These are phyloP conservation scores for Hypoxylon sp. DNA, from an alignment of 2,329 filamentous ascomycete species.

Conservation along the genomic window DNA sequence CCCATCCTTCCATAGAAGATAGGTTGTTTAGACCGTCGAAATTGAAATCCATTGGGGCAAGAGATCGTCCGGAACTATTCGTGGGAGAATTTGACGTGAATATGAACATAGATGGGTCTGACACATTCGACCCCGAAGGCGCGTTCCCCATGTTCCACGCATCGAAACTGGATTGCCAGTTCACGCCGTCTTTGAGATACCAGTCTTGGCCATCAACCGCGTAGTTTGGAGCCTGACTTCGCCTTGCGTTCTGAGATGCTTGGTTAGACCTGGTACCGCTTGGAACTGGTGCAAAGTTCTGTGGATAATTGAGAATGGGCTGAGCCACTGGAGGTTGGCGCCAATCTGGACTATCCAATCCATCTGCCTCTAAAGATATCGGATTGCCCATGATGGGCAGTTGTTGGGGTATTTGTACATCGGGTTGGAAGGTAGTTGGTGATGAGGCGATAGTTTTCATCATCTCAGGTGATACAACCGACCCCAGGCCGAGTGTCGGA, in stretches of 20 bases:
- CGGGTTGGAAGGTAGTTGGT: constrained; percentile 47
- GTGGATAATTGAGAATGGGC: constrained; percentile 52
- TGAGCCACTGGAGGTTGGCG: constrained; percentile 48
- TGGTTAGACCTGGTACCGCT: constrained; percentile 41
- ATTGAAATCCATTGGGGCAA: constrained; percentile 49
- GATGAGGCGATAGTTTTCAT: constrained; percentile 48
- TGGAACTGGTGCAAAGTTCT: constrained; percentile 48
- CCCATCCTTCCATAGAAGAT: constrained; percentile 51
- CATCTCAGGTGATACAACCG: constrained; percentile 52
- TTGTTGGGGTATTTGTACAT: constrained; percentile 37
- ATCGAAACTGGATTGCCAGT: constrained; percentile 72
- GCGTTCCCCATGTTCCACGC: constrained; percentile 62
- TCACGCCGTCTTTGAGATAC: constrained; percentile 71
- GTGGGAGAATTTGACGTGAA: constrained; percentile 48
- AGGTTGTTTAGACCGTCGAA: constrained; percentile 51
- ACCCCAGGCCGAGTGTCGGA: constrained; percentile 47
- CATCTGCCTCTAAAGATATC: constrained; percentile 42
- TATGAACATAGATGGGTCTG: constrained; percentile 53
- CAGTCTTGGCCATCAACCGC: constrained; percentile 69
- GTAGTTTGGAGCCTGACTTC: constrained; percentile 55
- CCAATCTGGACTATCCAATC: constrained; percentile 47
- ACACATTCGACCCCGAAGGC: constrained; percentile 49
- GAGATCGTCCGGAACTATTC: constrained; percentile 38
- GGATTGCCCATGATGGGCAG: constrained; percentile 46
- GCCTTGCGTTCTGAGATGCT: constrained; percentile 45